These are phyloP conservation scores for Cytospora chrysosperma DNA, from an alignment of 2,329 filamentous ascomycete species.

Conservation along the genomic window DNA sequence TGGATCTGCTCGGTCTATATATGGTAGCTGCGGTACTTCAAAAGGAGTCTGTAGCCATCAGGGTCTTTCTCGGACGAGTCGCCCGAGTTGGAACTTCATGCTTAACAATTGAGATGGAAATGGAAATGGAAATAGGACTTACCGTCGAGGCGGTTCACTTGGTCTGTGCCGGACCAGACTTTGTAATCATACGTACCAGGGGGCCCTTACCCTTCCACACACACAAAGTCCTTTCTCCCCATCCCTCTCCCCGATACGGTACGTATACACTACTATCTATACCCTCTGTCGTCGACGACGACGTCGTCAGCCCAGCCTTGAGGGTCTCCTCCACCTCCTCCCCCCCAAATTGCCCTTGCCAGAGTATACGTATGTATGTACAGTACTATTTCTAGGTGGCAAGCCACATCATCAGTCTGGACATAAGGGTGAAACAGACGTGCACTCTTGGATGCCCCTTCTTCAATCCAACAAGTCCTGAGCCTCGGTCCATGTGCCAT, in stretches of 20 bases:
- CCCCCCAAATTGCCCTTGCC: no score
- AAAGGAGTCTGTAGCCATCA: background rate
- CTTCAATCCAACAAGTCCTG: background rate
- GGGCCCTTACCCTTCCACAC: no score
- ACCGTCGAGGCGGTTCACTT: background rate
- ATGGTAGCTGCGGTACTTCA: background rate
- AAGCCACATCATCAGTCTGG: background rate
- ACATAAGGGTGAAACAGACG: constrained; percentile 1
- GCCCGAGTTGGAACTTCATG: background rate
- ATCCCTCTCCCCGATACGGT: background rate
- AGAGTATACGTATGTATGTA: background rate
- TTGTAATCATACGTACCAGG: no score
- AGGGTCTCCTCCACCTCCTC: no score
- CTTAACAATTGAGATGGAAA: background rate
- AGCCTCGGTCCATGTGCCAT: background rate
- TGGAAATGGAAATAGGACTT: background rate
- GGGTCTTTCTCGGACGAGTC: constrained; percentile 14
- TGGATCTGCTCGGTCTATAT: background rate
- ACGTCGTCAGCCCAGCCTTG: background rate
- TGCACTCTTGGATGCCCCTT: background rate
- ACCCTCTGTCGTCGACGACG: background rate
- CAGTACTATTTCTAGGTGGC: background rate
- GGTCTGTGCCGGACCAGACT: constrained; percentile 4
- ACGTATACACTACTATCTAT: background rate
- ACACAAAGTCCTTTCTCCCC: no score